phyloP scores from a whole-genome alignment of 2,329 filamentous ascomycete genomes.

The Pseudogymnoascus sp. region DNA sequence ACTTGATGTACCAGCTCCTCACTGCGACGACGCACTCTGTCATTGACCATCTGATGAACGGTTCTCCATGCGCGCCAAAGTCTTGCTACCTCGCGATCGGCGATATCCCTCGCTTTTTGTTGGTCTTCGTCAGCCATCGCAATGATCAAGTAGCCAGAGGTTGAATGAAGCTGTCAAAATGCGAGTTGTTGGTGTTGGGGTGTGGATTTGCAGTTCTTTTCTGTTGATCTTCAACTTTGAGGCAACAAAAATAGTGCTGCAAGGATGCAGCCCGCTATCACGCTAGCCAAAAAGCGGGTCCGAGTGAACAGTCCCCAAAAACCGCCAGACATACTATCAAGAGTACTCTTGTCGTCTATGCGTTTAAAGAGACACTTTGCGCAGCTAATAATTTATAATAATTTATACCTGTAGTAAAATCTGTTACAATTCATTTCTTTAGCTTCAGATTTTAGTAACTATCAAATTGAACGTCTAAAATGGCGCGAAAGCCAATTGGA shows the following conservation, averaged over 20 bases:
- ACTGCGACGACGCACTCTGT: conserved; percentile 55
- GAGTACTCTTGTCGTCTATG: too few species aligned
- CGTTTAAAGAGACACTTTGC: too few species aligned
- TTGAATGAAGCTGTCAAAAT: background rate
- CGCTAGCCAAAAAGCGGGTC: background rate
- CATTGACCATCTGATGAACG: conserved; percentile 87
- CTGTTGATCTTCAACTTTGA: conserved; percentile 7
- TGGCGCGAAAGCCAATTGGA: background rate
- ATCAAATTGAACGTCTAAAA: background rate
- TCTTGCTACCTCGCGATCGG: conserved; percentile 43
- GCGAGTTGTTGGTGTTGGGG: background rate
- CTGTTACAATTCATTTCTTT: background rate
- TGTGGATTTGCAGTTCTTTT: background rate
- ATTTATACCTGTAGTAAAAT: background rate
- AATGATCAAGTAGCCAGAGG: conserved; percentile 8
- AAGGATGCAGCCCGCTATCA: conserved; percentile 5
- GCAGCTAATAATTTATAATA: background rate
- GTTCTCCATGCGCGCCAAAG: conserved; percentile 94
- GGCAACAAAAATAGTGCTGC: conserved; percentile 8
- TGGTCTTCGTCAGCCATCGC: conserved; percentile 22
- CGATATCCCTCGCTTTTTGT: conserved; percentile 24
- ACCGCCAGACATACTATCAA: background rate
- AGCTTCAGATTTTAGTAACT: background rate
- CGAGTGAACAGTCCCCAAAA: background rate
- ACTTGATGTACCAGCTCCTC: conserved; percentile 11